A percentile compares a stretch with the other conserved stretches of the same genome.
phyloP scores from a whole-genome alignment of 2,329 filamentous ascomycete genomes.

The Arthrobotrys megalospora region DNA sequence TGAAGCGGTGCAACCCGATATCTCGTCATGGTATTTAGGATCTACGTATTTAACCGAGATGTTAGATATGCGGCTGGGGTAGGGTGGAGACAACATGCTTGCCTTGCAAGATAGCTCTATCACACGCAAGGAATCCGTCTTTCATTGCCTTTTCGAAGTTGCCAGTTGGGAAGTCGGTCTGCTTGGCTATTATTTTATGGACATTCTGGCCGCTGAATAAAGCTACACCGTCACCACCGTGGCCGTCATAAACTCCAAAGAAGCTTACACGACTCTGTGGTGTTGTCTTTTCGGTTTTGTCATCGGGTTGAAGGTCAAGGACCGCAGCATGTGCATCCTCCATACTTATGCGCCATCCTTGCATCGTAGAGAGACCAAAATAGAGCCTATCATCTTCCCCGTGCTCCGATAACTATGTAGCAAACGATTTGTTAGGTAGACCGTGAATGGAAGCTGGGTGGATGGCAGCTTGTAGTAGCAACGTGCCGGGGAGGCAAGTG shows the following conservation, averaged over 20 bases:
- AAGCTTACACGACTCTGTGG: conserved; percentile 85
- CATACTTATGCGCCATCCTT: conserved; percentile 99
- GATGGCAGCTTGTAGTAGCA: background rate
- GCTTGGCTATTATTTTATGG: conserved; percentile 93
- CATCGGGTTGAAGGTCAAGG: conserved; percentile 82
- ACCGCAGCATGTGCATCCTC: conserved; percentile 94
- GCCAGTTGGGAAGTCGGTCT: conserved; percentile 90
- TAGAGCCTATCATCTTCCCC: conserved; percentile 93
- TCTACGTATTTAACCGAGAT: conserved; percentile 84
- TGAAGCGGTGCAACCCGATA: conserved; percentile 96
- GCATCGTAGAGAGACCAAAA: conserved; percentile 98
- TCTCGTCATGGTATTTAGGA: conserved; percentile 96
- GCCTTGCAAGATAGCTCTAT: conserved; percentile 96
- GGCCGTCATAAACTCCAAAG: conserved; percentile 98
- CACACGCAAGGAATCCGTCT: conserved; percentile 95
- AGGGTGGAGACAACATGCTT: conserved; percentile 64
- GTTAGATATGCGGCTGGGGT: background rate
- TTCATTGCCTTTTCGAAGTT: conserved; percentile 96
- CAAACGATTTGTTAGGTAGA: conserved; percentile 23
- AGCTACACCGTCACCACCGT: conserved; percentile 96
- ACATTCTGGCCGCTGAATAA: conserved; percentile 92
- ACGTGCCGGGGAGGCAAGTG: background rate
- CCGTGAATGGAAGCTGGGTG: background rate
- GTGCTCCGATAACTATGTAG: conserved; percentile 81
- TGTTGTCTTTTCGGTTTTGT: conserved; percentile 74